Percentiles rank a stretch among this genome's conserved stretches.
Evolutionary conservation across 2,329 filamentous ascomycete genomes (phyloP).

Genomic region (Nectriaceae sp.): DNA sequence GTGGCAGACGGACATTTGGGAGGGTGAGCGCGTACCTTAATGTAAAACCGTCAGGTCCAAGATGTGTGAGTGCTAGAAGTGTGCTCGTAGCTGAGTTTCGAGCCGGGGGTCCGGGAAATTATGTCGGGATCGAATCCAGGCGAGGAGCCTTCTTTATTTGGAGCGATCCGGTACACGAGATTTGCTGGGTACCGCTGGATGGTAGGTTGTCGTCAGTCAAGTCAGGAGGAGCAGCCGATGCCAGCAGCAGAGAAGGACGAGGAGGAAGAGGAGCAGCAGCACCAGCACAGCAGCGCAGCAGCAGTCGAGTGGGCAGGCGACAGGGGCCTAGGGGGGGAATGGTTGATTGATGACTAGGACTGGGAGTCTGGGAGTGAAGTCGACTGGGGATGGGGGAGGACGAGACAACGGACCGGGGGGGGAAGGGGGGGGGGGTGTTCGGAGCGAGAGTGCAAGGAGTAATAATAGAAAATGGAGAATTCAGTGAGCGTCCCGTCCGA

Average conservation of each 20-base stretch:
- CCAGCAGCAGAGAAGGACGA: conserved; percentile 12
- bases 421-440: no score
- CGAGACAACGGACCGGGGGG: not conserved
- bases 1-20: conserved; percentile 13
- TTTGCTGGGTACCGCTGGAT: conserved; percentile 15
- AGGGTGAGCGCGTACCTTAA: not conserved
- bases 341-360: not conserved
- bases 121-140: conserved; percentile 25
- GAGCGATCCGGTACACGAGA: conserved; percentile 19
- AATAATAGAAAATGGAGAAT: not conserved
- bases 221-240: conserved; percentile 20
- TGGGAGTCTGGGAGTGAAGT: not conserved
- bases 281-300: conserved; percentile 2
- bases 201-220: conserved; percentile 15
- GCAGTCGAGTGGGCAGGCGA: not conserved
- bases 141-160: conserved; percentile 26
- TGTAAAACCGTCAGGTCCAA: not conserved
- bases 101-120: conserved; percentile 30
- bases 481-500: no score
- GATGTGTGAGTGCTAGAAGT: not conserved
- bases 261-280: conserved; percentile 4
- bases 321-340: not conserved
- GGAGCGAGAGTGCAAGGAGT: not conserved
- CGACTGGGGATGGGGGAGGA: not conserved
- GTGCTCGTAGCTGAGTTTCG: conserved; percentile 5